Conservation (phyloP, 257 asterid species). For the Cinchona pubescens region DNA sequence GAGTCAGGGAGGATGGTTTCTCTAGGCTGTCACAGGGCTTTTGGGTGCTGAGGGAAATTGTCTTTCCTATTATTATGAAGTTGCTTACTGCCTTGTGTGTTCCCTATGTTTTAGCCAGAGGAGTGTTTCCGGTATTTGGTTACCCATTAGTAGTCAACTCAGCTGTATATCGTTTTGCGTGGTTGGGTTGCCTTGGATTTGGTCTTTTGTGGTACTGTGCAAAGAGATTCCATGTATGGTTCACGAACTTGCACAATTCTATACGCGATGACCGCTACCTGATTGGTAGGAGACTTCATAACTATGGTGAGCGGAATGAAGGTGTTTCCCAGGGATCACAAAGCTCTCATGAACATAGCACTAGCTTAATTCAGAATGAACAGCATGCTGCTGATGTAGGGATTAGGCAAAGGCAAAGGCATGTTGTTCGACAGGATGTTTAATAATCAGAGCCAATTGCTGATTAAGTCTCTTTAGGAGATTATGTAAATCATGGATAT, state of each 20-base stretch:
- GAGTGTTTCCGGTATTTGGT: conserved; percentile 81
- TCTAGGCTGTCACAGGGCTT: conserved; percentile 91
- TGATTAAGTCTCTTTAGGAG: not conserved
- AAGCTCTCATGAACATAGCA: conserved; percentile 8
- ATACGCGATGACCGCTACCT: conserved; percentile 92
- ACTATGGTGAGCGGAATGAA: conserved; percentile 58
- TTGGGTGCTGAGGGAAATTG: conserved; percentile 87
- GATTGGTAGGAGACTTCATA: conserved; percentile 90
- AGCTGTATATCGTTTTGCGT: conserved; percentile 85
- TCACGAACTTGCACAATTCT: conserved; percentile 90
- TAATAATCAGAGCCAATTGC: conserved; percentile 10
- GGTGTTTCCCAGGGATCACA: conserved; percentile 28
- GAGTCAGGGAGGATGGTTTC: conserved; percentile 94
- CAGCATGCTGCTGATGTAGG: conserved; percentile 40
- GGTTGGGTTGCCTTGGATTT: conserved; percentile 87
- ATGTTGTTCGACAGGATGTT: conserved; percentile 42
- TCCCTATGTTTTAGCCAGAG: conserved; percentile 84
- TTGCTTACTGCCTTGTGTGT: conserved; percentile 88
- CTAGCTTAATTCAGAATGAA: conserved; percentile 20
- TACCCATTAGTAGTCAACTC: conserved; percentile 90
- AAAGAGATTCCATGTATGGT: conserved; percentile 93
- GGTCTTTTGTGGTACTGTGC: conserved; percentile 72
- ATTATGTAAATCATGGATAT: not conserved
- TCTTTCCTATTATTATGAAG: conserved; percentile 83
- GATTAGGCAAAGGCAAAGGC: conserved; percentile 68